Evolutionary conservation across 1,284 basidiomycete genomes (phyloP).

Genomic region (Cystobasidium sp.): DNA sequence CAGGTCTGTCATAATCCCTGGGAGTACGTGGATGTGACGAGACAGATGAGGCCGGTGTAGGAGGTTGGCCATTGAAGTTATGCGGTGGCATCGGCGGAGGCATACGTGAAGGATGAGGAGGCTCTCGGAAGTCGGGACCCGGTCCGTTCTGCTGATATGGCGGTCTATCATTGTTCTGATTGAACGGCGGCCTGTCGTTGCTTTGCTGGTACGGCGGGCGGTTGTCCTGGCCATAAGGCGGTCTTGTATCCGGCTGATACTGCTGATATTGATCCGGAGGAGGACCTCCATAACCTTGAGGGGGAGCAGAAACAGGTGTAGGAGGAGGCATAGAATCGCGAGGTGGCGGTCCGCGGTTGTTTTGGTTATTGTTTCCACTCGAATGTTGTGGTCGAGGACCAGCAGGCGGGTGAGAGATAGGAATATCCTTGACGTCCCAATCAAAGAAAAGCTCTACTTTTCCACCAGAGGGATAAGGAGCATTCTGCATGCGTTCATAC

Average conservation of each 20-base stretch:
- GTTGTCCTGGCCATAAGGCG: slow-evolving; percentile 25
- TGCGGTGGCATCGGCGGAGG: slow-evolving; percentile 55
- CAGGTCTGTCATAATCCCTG: background rate
- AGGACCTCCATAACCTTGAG: slow-evolving; percentile 9
- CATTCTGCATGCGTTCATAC: slow-evolving; percentile 75
- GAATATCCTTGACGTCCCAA: slow-evolving; percentile 70
- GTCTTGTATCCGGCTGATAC: slow-evolving; percentile 16
- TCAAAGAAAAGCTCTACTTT: slow-evolving; percentile 83
- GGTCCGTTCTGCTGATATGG: slow-evolving; percentile 9
- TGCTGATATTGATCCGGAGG: background rate
- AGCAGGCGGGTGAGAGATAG: slow-evolving; percentile 46
- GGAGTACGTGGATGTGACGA: slow-evolving; percentile 6
- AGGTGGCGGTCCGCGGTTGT: background rate
- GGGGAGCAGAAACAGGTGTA: slow-evolving; percentile 7
- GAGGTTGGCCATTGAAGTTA: slow-evolving; percentile 45
- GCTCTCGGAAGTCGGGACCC: background rate
- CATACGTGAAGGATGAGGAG: slow-evolving; percentile 38
- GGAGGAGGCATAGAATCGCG: slow-evolving; percentile 30
- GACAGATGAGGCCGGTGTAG: slow-evolving; percentile 15
- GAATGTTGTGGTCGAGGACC: slow-evolving; percentile 41
- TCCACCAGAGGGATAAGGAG: slow-evolving; percentile 75
- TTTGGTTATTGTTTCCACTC: background rate
- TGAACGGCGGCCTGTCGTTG: too few relatives aligned
- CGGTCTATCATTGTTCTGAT: slow-evolving; percentile 16
- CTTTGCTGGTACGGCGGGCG: slow-evolving; percentile 3